These are phyloP conservation scores for sunflower (Helianthus annuus) DNA, from an alignment of 129 eudicot genomes.

Conservation along the genomic window DNA sequence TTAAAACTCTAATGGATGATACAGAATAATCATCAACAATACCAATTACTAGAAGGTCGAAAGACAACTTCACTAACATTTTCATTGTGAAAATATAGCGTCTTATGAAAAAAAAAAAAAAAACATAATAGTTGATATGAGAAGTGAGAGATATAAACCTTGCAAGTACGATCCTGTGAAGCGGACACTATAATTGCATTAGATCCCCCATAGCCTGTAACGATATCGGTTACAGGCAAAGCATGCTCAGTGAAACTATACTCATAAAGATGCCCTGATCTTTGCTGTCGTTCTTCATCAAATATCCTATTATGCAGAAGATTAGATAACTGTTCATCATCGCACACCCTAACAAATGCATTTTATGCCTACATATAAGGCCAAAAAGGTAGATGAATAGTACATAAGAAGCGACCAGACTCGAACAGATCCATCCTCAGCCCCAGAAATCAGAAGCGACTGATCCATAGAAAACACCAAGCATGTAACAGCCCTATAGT, in stretches of 20 bases:
- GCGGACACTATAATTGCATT: conserved; percentile 84
- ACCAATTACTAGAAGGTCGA: neutral
- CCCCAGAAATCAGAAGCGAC: conserved; percentile 82
- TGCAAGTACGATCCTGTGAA: conserved; percentile 93
- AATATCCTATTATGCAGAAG: conserved; percentile 51
- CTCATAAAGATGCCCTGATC: conserved; percentile 66
- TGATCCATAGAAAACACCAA: conserved; percentile 66
- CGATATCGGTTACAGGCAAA: conserved; percentile 75
- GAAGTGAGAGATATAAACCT: conserved; percentile 46
- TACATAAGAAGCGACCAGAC: conserved; percentile 94
- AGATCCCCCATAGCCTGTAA: conserved; percentile 74
- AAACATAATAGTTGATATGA: neutral
- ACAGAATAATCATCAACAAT: neutral
- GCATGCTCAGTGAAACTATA: conserved; percentile 87
- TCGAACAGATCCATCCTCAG: conserved; percentile 91
- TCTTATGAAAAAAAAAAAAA: neutral
- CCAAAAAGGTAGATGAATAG: neutral
- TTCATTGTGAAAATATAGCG: neutral
- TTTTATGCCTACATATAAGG: neutral
- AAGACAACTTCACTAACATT: conserved; percentile 10
- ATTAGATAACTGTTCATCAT: neutral
- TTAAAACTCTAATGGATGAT: conserved; percentile 10
- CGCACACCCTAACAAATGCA: neutral
- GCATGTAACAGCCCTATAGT: conserved; percentile 78
- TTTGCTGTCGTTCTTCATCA: conserved; percentile 64